These are phyloP conservation scores for Taiozyma sp. DNA, from an alignment of 1,139 yeast species.

Conservation along the genomic window DNA sequence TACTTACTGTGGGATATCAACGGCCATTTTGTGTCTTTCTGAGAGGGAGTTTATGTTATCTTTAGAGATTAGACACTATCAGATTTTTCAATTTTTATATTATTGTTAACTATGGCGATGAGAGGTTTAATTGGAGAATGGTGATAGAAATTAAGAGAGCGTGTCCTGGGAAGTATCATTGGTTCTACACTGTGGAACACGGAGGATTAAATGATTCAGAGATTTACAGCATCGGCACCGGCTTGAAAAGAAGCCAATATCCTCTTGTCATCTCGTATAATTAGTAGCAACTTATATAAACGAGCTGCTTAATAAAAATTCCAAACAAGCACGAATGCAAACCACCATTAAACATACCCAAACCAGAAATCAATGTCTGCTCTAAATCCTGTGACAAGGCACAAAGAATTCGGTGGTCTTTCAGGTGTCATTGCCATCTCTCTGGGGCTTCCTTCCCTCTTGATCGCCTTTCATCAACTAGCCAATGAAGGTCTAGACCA, in stretches of 20 bases:
- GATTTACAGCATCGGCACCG: no score
- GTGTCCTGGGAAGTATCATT: no score
- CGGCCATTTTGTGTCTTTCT: conserved; percentile 37
- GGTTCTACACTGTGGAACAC: no score
- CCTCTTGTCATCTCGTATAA: neutral
- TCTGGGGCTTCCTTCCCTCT: conserved; percentile 58
- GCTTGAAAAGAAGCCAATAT: no score
- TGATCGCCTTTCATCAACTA: conserved; percentile 52
- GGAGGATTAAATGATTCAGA: no score
- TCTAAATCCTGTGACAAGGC: conserved; percentile 67
- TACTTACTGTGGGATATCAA: conserved; percentile 57
- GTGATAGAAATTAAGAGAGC: no score
- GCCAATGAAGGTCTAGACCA: conserved; percentile 31
- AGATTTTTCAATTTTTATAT: neutral
- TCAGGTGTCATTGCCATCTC: conserved; percentile 69
- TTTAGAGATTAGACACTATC: neutral
- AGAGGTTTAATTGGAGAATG: no score
- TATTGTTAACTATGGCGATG: no score
- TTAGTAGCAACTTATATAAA: neutral
- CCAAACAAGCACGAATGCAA: no score
- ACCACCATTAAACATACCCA: neutral
- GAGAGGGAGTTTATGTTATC: neutral
- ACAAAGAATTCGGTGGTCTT: conserved; percentile 72
- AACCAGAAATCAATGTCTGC: conserved; percentile 5
- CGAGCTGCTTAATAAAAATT: neutral